These are phyloP conservation scores for Neltuma alba DNA, from an alignment of 306 rosid species.

Conservation along the genomic window DNA sequence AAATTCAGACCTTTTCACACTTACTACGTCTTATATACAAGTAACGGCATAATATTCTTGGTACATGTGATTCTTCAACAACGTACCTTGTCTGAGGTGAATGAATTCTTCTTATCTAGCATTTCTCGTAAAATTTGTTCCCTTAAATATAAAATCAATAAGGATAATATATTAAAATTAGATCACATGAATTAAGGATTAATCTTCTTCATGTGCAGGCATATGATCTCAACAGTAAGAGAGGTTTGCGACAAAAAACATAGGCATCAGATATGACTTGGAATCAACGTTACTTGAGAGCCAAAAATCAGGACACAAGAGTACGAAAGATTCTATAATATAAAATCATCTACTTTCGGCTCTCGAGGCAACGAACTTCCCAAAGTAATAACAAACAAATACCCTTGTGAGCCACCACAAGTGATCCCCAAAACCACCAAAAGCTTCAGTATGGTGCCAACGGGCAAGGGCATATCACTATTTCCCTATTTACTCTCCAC, in stretches of 20 bases:
- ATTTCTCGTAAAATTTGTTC: neutral
- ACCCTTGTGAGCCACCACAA: constrained; percentile 16
- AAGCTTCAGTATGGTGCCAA: constrained; percentile 29
- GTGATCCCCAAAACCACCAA: neutral
- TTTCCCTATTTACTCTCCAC: neutral
- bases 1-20: no score
- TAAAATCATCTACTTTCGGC: neutral
- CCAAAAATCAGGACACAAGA: constrained; percentile 12
- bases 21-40: neutral
- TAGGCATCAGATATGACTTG: constrained; percentile 34
- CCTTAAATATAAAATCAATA: neutral
- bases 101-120: neutral
- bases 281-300: constrained; percentile 33
- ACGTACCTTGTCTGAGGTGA: neutral
- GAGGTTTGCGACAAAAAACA: constrained; percentile 3
- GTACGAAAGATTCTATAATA: neutral
- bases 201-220: neutral
- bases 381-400: constrained; percentile 13
- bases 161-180: neutral
- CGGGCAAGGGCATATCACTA: constrained; percentile 27
- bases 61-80: no score
- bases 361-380: neutral
- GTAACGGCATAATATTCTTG: no score
- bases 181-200: neutral
- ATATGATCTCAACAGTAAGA: neutral